Evolutionary conservation across 371 early-diverging fungal species (phyloP), one percentile per base, ranked within the genome.

Genomic region (Mucor lusitanicus): DNA sequence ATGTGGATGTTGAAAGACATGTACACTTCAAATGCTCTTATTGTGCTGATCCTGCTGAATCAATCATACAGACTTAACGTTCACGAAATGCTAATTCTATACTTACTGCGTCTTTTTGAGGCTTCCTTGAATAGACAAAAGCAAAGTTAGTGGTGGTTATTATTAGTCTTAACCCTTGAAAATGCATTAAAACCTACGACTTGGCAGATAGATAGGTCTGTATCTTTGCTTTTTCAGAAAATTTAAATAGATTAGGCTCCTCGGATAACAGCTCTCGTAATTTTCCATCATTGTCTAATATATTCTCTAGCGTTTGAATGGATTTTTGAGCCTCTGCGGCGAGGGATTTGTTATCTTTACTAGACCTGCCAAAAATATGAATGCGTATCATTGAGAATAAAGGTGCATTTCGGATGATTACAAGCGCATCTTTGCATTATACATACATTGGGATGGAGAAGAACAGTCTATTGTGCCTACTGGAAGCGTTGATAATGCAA

Each of bases 161-260:
- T 27, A 27, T 27, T 53, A 53, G 53, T 15, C 15, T 9, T 23
- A 13, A 40, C 40, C 40, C 17, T 40, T 17, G 40, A 17, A 40
- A 40, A 17, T 15, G 5, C 23, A 23, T 5, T 9, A 21, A 8
- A 27, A 53, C 53, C 13, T 53, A 53, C 53, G 25, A 13, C 27
- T 53, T 53, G 27, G 56, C 19, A 19, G 57, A 50, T 27, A 60
- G 30, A 46, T 60, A 60, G 46, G 35, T 15, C 44, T 60, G 44
- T 30, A 44, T 27, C 15, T 13, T 60, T 21, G 61, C 61, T 60
- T 60, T 60, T 6, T 42, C 44, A 25, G 40, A 27, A 30, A 19
- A n/a, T 2, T 27, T 44, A 19, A 60, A 60, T 39, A 60, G 11
- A 23, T 60, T 17, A 12, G 61, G 61, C 5, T 60, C 27, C 9